Evolutionary conservation across 148 eudicot genomes (phyloP), one percentile per base, ranked within the genome.

Genomic region (Rhododendron simsii): DNA sequence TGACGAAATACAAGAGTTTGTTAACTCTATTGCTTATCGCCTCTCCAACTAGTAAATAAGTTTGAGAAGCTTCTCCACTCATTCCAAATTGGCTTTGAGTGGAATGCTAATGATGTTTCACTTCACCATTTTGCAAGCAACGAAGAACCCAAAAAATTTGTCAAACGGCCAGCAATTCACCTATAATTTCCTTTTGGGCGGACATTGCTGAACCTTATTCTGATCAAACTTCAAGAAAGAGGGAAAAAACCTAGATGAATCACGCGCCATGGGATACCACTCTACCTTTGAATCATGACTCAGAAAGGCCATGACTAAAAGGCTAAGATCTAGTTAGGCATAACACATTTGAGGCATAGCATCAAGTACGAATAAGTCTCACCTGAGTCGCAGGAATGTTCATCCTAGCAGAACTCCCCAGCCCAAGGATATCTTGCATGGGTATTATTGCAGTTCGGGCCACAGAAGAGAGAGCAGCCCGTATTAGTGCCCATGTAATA

Each of bases 321-420:
- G n/a, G 11, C 14, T 39, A 67, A 50, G 78, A 82, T 33, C 18
- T 53, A 28, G 81, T 57, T 78, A 10, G 55, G 74, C 35, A 50
- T 14, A 21, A 13, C 71, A 74, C 57, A 51, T 73, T 50, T 74
- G 26, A 81, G 48, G 71, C 80, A 20, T 53, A 35, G 44, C 18
- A 41, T 75, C 20, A 77, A 48, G 81, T 67, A 61, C 11, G 48
- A 44, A 86, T 30, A 33, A 7, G 44, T 75, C 44, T 84, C 87
- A 97, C 99, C 98, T 93, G 95, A 80, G 99, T 97, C 76, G 98
- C 99, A 61, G 99, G 99, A 91, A 91, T 91, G 86, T 97, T 97
- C 99, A 97, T 97, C 90, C 99, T 93, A 73, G 98, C 96, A 71
- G 95, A 93, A 91, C 89, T 94, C 84, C 93, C 99, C 74, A 97